Evolutionary conservation across 2,329 filamentous ascomycete species (phyloP), one percentile per base, ranked within the genome.

Genomic region (Arthrobotrys musiformis): DNA sequence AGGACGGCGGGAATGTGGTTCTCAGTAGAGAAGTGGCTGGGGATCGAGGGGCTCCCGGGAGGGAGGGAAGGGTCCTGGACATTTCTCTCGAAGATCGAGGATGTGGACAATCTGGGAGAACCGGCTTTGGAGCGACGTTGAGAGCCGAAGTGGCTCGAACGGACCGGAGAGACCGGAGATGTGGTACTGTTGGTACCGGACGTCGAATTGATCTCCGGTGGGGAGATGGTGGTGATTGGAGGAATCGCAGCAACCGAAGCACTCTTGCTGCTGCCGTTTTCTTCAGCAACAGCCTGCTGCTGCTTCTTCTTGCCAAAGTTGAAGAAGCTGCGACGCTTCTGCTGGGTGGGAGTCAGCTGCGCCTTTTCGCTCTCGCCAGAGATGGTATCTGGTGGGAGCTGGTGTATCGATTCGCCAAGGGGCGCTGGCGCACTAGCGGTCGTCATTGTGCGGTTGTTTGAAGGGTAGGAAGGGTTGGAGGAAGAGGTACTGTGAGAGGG

Each of bases 1-100:
- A 98, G 87, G 11, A 96, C 94, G 0, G 94, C 89, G 6, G 94
- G 94, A 80, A 98, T 97, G 82, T 94, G 89, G 84, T 98, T 94
- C 83, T 98, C 94, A 6, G 93, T 97, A 81, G 94, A 90, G 81
- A 98, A 97, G 82, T 98, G 94, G 6, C 92, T 90, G 2, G 94
- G 94, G 78, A 97, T 95, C n/a, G 93, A 92, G 0, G 92, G 90
- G 2, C 92, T 78, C 88, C 90, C 76, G 93, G 91, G 85, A 15
- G 79, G 79, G 9, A 78, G 62, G 22, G 69, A 64, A 17, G 75
- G 54, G 26, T 72, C 78, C 81, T 97, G 94, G 24, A 98, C 94
- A 83, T 94, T 93, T 81, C 94, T 92, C 85, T 98, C 94, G 82
- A 98, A 98, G 81, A 98, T 97, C 9, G 73, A 77, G 5, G 73